Evolutionary conservation across 2,329 filamentous ascomycete species (phyloP).

Genomic region (Alternaria arborescens): DNA sequence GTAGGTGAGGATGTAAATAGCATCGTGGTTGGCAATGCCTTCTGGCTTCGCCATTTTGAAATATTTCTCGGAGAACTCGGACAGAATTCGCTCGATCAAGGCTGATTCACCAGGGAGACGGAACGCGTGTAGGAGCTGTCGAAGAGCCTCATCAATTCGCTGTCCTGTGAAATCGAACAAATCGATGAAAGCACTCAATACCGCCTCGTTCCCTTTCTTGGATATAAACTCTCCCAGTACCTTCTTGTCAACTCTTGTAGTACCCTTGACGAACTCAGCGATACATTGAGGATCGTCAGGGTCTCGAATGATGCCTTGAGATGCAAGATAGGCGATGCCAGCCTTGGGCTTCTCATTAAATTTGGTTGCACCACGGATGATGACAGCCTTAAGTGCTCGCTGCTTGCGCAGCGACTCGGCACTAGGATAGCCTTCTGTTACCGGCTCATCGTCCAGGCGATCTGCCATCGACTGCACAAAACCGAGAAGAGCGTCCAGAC

Average conservation of each 20-base stretch:
- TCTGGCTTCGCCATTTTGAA: slow-evolving; percentile 73
- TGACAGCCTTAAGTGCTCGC: slow-evolving; percentile 82
- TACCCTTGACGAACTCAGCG: slow-evolving; percentile 87
- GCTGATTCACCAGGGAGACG: slow-evolving; percentile 91
- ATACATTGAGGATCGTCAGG: slow-evolving; percentile 77
- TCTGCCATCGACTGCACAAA: slow-evolving; percentile 94
- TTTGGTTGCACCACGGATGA: slow-evolving; percentile 85
- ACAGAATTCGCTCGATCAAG: slow-evolving; percentile 92
- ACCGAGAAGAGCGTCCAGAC: slow-evolving; percentile 87
- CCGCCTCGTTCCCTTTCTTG: slow-evolving; percentile 85
- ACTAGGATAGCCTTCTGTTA: slow-evolving; percentile 72
- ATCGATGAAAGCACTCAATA: slow-evolving; percentile 83
- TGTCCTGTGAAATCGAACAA: slow-evolving; percentile 89
- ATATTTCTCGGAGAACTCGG: slow-evolving; percentile 86
- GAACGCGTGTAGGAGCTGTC: slow-evolving; percentile 88
- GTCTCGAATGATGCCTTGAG: slow-evolving; percentile 84
- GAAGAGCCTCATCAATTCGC: slow-evolving; percentile 87
- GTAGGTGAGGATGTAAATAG: slow-evolving; percentile 89
- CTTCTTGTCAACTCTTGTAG: slow-evolving; percentile 87
- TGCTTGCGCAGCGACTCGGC: slow-evolving; percentile 72
- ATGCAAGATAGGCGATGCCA: slow-evolving; percentile 84
- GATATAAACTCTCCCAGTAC: slow-evolving; percentile 91
- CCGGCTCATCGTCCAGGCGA: slow-evolving; percentile 75
- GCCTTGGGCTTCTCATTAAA: slow-evolving; percentile 96
- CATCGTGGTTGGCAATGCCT: slow-evolving; percentile 83